phyloP scores from a whole-genome alignment of 805 yeast genomes.

The Metschnikowia vanudenii region DNA sequence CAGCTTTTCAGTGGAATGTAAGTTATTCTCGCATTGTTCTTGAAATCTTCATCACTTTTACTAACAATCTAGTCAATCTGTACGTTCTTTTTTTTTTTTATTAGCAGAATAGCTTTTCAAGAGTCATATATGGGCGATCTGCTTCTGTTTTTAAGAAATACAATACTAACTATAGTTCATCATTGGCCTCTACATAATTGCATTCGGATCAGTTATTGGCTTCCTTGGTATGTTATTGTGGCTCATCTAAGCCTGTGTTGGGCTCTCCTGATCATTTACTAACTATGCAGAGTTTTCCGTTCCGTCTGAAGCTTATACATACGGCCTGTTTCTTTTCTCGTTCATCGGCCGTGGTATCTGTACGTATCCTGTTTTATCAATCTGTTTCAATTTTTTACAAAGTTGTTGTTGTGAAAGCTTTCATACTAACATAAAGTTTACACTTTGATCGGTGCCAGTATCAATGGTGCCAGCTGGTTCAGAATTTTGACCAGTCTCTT shows the following conservation, averaged over 20 bases:
- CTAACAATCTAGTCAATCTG: slow-evolving; percentile 35
- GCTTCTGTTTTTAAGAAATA: background rate
- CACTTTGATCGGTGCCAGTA: slow-evolving; percentile 36
- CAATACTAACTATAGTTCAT: slow-evolving; percentile 44
- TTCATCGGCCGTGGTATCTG: slow-evolving; percentile 74
- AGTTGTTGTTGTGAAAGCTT: background rate
- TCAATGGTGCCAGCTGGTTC: slow-evolving; percentile 51
- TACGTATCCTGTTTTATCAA: slow-evolving; percentile 33
- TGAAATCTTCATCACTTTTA: slow-evolving; percentile 9
- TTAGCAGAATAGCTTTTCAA: background rate
- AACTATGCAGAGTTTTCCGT: slow-evolving; percentile 44
- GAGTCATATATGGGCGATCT: background rate
- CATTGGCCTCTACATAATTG: slow-evolving; percentile 56
- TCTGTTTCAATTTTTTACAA: background rate
- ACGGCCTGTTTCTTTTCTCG: slow-evolving; percentile 66
- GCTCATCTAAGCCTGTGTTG: background rate
- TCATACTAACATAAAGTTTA: slow-evolving; percentile 34
- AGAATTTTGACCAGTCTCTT: slow-evolving; percentile 58
- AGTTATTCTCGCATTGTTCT: slow-evolving; percentile 19
- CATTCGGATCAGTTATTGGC: slow-evolving; percentile 54
- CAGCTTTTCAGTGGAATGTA: slow-evolving; percentile 52
- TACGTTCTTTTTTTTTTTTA: slow-evolving; percentile 19
- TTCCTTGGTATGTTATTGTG: slow-evolving; percentile 39
- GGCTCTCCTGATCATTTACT: slow-evolving; percentile 7
- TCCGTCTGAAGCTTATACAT: slow-evolving; percentile 61